Base-by-base conservation (phyloP, 2,329 filamentous ascomycete species). In the Teratosphaeria nubilosa region DNA sequence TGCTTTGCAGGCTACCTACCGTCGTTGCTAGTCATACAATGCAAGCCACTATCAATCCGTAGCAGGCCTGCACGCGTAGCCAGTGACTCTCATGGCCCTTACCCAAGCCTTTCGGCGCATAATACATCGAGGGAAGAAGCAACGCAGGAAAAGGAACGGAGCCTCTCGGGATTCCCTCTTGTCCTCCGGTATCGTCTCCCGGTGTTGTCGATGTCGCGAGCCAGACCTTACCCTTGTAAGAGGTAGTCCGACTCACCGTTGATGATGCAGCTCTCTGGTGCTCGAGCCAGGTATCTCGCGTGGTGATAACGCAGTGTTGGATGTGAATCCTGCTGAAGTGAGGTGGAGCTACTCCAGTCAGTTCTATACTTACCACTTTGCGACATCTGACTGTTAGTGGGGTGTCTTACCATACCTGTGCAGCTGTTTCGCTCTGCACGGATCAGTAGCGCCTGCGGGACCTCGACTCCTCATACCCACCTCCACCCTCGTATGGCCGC, bases 391-490 rank as follows among this genome's bases (percentile, higher is more conserved):
- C 51, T 11, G 25, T 24, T 27, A 54, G 22, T 7, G 50, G 58
- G 58, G 51, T n/a, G 52, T 51, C 60, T 62, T 62, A 62, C 60
- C 60, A 59, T 52, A 48, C 41, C 20, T n/a, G n/a, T 48, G n/a
- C 41, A 48, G 5, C 41, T 20, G 20, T 32, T 34, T 2, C 20
- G 16, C 56, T 58, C 55, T 55, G 41, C 41, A 11, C 56, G 48
- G 31, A 51, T 63, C 60, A 85, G 71, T 85, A 86, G 69, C 83
- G 78, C 69, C 83, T 78, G 70, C 82, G 80, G 66, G 77, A 78
- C 65, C 83, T 79, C 55, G 79, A 78, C 73, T 96, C 91, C 70
- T 96, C 90, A 75, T 91, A 86, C 64, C 83, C 82, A 71, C 69
- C 41, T 48, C 41, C 85, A 69, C 87, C 87, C 56, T 95, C 91